A percentile compares a stretch with the other conserved stretches of the same genome.
These are phyloP conservation scores for Chaetomium tenue DNA, from an alignment of 495 filamentous ascomycete genomes.

Conservation along the genomic window DNA sequence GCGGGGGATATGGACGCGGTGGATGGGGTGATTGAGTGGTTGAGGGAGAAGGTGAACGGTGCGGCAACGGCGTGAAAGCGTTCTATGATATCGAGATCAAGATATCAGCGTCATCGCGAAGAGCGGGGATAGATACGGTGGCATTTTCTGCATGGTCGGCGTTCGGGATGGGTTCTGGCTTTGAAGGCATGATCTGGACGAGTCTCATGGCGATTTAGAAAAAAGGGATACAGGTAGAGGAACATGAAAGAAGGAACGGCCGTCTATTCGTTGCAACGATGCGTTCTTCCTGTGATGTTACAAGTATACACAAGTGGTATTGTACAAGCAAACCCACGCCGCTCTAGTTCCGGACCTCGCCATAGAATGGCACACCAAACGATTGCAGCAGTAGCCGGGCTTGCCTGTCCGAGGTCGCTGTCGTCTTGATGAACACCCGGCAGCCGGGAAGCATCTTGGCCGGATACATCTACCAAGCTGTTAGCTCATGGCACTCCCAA, in stretches of 20 bases:
- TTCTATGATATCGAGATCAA: background rate
- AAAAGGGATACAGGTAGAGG: conserved; percentile 7
- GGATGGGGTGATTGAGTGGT: conserved; percentile 65
- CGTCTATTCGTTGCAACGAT: background rate
- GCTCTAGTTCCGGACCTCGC: conserved; percentile 53
- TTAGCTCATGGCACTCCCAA: background rate
- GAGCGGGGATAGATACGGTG: background rate
- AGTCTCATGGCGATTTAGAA: conserved; percentile 8
- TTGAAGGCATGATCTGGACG: conserved; percentile 6
- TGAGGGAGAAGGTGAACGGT: conserved; percentile 53
- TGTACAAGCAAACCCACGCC: conserved; percentile 17
- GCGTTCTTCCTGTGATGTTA: conserved; percentile 14
- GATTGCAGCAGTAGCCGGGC: conserved; percentile 80
- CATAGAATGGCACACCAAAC: conserved; percentile 81
- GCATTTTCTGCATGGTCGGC: conserved; percentile 36
- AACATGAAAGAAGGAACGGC: background rate
- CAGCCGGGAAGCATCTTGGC: conserved; percentile 81
- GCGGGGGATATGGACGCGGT: conserved; percentile 82
- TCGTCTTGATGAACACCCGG: conserved; percentile 82
- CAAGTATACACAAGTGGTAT: conserved; percentile 25
- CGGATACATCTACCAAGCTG: conserved; percentile 28
- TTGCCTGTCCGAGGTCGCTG: conserved; percentile 84
- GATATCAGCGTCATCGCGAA: background rate
- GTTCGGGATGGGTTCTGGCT: conserved; percentile 29
- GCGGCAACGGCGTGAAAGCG: conserved; percentile 12